Evolutionary conservation across 2,329 filamentous ascomycete species (phyloP), one percentile per base, ranked within the genome.

Genomic region (Phyllosticta capitalensis): DNA sequence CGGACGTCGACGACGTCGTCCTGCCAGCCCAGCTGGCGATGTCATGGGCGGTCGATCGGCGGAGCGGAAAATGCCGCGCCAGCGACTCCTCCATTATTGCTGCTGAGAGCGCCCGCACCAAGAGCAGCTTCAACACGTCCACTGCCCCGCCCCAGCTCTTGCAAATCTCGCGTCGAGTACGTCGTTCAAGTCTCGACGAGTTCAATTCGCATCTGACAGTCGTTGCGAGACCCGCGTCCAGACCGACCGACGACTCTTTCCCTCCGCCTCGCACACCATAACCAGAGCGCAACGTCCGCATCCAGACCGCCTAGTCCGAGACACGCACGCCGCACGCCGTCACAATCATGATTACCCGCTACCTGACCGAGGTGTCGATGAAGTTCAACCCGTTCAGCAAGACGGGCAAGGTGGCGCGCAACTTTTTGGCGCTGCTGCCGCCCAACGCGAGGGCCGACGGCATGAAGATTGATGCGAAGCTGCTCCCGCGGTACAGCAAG

Each of bases 311-410:
- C 22, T 26, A 45, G n/a, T 22, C 56, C 24, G 21, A 17, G 22
- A 38, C 33, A 52, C 24, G 50, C 28, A 33, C 22, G 20, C 24
- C 57, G 55, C 2, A 49, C 62, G 50, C 30, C 66, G 74, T 61
- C 67, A 71, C 72, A 67, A 67, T 26, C 24, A 94, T 94, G 90
- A 89, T 94, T 63, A 92, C 89, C 61, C 85, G 86, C 71, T 94
- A 90, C 78, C 83, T 95, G 73, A 92, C 91, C 72, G 84, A 90
- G 72, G 85, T 97, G 68, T 85, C 82, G 68, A 87, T 90, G 65
- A 85, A 84, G 72, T 96, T 97, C 84, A 96, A 95, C 76, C 92
- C 94, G 48, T 97, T 97, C 82, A 88, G 85, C 26, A 76, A 82
- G 22, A 81, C 82, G 71, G 86, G 90, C 63, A 91, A 90, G 70